Conservation (phyloP, 1,139 yeast species). For the Magnusiomyces ingens region DNA sequence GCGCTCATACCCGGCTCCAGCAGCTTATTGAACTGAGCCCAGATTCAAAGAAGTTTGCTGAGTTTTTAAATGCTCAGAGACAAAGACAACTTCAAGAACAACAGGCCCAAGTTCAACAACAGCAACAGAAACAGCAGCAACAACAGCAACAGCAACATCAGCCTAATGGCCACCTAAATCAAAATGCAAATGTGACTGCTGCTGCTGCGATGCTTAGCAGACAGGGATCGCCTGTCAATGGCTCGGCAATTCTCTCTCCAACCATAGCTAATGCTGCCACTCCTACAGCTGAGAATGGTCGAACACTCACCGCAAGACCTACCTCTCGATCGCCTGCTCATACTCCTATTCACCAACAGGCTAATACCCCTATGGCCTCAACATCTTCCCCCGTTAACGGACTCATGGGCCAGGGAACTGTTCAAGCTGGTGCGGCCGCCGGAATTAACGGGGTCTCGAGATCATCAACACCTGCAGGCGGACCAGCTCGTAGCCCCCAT, state of each 20-base stretch:
- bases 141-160: constrained; percentile 13
- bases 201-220: constrained; percentile 15
- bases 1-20: too few species aligned
- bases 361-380: background rate
- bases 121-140: too few species aligned
- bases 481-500: constrained; percentile 7
- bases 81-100: too few species aligned
- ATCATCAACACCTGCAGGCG: constrained; percentile 8
- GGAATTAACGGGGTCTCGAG: constrained; percentile 19
- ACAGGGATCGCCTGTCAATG: constrained; percentile 15
- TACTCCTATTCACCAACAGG: constrained; percentile 10
- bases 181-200: constrained; percentile 20
- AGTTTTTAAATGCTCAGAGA: too few species aligned
- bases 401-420: background rate
- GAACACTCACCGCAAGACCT: constrained; percentile 16
- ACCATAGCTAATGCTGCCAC: constrained; percentile 18
- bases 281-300: constrained; percentile 10
- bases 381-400: background rate
- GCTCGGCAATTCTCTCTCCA: constrained; percentile 25
- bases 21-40: too few species aligned
- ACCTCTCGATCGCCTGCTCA: constrained; percentile 14
- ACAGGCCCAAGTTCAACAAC: too few species aligned
- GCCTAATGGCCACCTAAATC: too few species aligned
- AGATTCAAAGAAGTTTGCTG: too few species aligned
- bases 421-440: constrained; percentile 28